Percentiles rank a stretch among this genome's conserved stretches.
phyloP scores from a whole-genome alignment of 2,329 filamentous ascomycete genomes.

The Cadophora malorum region DNA sequence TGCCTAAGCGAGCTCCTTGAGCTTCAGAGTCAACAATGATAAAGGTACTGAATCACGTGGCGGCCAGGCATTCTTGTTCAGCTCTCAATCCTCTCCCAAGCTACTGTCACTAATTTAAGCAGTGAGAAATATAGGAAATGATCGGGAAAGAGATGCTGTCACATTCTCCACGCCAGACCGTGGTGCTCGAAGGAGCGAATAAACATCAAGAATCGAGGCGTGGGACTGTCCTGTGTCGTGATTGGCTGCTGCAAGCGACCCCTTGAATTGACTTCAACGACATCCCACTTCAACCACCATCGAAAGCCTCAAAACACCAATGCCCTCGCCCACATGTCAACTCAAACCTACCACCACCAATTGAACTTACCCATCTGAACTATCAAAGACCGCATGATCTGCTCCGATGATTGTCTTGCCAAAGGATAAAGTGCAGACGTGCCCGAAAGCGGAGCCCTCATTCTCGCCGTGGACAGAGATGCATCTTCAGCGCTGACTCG shows the following conservation, averaged over 20 bases:
- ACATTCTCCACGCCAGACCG: not conserved
- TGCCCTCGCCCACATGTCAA: conserved; percentile 25
- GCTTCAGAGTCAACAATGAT: not conserved
- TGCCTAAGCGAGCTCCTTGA: conserved; percentile 7
- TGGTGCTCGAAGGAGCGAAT: not conserved
- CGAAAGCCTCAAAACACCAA: conserved; percentile 20
- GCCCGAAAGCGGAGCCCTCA: conserved; percentile 15
- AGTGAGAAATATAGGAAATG: not conserved
- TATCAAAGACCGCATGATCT: conserved; percentile 17
- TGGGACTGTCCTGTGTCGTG: conserved; percentile 30
- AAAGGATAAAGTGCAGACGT: conserved; percentile 13
- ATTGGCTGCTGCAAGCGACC: conserved; percentile 25
- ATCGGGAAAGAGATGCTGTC: not conserved
- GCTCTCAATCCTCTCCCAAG: not conserved
- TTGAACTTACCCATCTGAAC: not conserved
- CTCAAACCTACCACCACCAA: conserved; percentile 1
- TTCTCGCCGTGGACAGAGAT: not conserved
- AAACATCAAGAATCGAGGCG: conserved; percentile 12
- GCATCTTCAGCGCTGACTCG: not conserved
- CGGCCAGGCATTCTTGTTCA: not conserved
- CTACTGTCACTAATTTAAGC: not conserved
- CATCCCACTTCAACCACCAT: conserved; percentile 15
- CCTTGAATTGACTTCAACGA: conserved; percentile 18
- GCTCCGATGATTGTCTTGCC: conserved; percentile 15
- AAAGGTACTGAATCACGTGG: not conserved